Evolutionary conservation across 768 basidiomycete genomes (phyloP), one percentile per base, ranked within the genome.

Genomic region (Hirschioporus abietinus): DNA sequence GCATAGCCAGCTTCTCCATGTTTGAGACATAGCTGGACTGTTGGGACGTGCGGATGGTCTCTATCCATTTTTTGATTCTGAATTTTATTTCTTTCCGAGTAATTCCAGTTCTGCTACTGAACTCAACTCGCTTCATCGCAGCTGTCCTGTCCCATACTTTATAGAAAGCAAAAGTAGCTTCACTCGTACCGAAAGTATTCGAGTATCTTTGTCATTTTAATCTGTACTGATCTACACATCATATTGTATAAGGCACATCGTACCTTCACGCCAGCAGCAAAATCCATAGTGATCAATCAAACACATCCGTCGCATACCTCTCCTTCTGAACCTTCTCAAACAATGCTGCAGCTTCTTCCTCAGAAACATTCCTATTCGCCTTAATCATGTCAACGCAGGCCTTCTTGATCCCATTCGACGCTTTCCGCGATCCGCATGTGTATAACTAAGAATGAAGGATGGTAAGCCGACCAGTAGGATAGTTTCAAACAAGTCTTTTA

Each of bases 241-340:
- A 8, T 30, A 59, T 59, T 3, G 2, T n/a, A 59, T 2, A 59
- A n/a, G 9, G 9, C 58, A 25, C 7, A 3, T 59, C n/a, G n/a
- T 25, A 9, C n/a, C 58, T 59, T 9, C n/a, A 2, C 25, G n/a
- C 7, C 58, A n/a, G 58, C 58, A n/a, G 25, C n/a, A 9, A 25
- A 58, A 23, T 64, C 24, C 6, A 34, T 66, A 30, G 4, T 8
- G 30, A 27, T 72, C 69, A 83, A 26, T 81, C 81, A 66, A 82
- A 84, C 26, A 83, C 77, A 69, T 83, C 82, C 1, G 81, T 80
- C 1, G 80, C 80, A 68, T 80, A 82, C 18, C 82, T 74, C 7
- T 77, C 79, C 23, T 77, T 75, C 35, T 75, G 75, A 18, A 81
- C 73, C 52, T 69, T 70, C 65, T 77, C 73, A 65, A 80, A 79